Evolutionary conservation across 163 green algal species (phyloP).

Genomic region (Prototheca stagnorum): DNA sequence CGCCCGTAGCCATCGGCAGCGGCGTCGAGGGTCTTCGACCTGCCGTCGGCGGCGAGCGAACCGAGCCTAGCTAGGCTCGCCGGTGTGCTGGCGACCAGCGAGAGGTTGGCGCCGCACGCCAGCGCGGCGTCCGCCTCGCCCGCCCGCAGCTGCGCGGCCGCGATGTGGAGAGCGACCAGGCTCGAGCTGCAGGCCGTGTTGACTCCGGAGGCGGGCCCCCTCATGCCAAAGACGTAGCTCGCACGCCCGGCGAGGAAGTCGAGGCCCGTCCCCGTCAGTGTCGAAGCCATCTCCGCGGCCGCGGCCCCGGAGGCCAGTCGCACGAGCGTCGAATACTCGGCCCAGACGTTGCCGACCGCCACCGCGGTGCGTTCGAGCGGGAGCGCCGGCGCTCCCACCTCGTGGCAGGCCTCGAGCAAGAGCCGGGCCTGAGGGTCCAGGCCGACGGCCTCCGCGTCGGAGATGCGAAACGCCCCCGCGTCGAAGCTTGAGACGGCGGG

Average conservation of each 20-base stretch:
- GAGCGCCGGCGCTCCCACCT: constrained; percentile 1
- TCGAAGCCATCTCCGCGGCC: not conserved
- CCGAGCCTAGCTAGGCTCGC: constrained; percentile 15
- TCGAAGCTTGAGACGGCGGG: constrained; percentile 51
- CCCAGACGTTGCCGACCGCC: constrained; percentile 25
- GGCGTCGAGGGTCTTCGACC: constrained; percentile 36
- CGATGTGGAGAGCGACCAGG: constrained; percentile 37
- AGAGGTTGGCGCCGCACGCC: constrained; percentile 11
- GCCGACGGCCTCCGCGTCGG: constrained; percentile 29
- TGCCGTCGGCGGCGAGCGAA: constrained; percentile 27
- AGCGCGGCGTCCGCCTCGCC: not conserved
- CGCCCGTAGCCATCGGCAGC: constrained; percentile 15
- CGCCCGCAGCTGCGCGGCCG: constrained; percentile 4
- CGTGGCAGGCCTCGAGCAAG: constrained; percentile 30
- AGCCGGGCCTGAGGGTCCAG: constrained; percentile 64
- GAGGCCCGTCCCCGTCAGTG: constrained; percentile 25
- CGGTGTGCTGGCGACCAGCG: constrained; percentile 3
- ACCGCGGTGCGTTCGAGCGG: constrained; percentile 3
- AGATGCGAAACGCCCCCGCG: constrained; percentile 40
- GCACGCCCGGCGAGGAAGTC: constrained; percentile 42
- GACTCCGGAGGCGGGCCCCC: constrained; percentile 33
- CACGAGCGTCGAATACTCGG: not conserved
- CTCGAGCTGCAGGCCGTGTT: constrained; percentile 75
- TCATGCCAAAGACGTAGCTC: constrained; percentile 22
- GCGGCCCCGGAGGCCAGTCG: not conserved